Percentiles rank a stretch among this genome's conserved stretches.
Conservation (phyloP, 441 rosid genomes). For the Eruca vesicaria region DNA sequence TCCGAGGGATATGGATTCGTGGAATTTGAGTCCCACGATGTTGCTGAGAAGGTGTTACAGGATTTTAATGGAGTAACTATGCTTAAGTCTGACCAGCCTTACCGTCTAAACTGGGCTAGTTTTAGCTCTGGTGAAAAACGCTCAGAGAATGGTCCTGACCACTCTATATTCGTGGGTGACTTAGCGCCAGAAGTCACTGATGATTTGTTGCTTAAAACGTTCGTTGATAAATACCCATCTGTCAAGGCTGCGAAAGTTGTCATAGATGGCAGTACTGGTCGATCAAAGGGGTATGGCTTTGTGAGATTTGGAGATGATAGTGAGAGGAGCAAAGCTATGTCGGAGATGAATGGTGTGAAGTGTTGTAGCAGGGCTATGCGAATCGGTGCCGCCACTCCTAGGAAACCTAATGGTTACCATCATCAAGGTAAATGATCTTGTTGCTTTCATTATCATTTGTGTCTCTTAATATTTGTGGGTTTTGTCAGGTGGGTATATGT, state of each 20-base stretch:
- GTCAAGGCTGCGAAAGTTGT: slow-evolving; percentile 93
- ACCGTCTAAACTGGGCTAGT: slow-evolving; percentile 95
- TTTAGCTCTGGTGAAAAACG: slow-evolving; percentile 86
- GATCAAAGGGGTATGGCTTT: slow-evolving; percentile 94
- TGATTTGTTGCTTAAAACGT: slow-evolving; percentile 64
- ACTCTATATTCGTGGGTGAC: slow-evolving; percentile 94
- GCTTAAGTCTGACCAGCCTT: slow-evolving; percentile 77
- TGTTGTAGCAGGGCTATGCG: slow-evolving; percentile 97
- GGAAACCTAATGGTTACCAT: slow-evolving; percentile 75
- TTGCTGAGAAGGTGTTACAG: slow-evolving; percentile 85
- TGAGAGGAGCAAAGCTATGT: slow-evolving; percentile 83
- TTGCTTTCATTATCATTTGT: neutral
- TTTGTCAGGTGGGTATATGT: slow-evolving; percentile 56
- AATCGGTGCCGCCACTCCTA: slow-evolving; percentile 90
- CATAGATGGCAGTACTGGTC: slow-evolving; percentile 78
- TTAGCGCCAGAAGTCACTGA: slow-evolving; percentile 92
- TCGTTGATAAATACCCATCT: slow-evolving; percentile 66
- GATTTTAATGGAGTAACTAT: slow-evolving; percentile 58
- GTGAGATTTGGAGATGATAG: slow-evolving; percentile 89
- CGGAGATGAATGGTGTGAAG: slow-evolving; percentile 86
- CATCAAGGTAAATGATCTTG: too few relatives aligned
- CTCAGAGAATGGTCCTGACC: slow-evolving; percentile 74
- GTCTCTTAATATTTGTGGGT: neutral
- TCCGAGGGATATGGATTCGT: slow-evolving; percentile 96
- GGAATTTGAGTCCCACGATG: slow-evolving; percentile 70